These are phyloP conservation scores for Dichotomopilus funicola DNA, from an alignment of 2,329 filamentous ascomycete genomes.

Conservation along the genomic window DNA sequence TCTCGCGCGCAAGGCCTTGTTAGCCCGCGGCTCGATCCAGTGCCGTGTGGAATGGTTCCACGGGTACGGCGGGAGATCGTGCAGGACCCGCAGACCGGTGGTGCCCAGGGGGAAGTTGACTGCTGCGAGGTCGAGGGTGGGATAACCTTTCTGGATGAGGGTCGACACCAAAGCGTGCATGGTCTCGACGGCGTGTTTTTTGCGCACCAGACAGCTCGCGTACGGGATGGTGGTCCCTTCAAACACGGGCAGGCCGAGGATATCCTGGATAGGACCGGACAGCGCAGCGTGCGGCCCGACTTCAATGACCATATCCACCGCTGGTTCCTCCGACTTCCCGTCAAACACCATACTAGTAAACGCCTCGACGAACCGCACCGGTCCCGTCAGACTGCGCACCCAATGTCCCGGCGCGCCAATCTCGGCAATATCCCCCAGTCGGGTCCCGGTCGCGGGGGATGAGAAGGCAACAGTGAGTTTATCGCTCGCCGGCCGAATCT, in stretches of 20 bases:
- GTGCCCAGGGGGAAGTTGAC: constrained; percentile 28
- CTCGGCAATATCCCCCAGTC: constrained; percentile 12
- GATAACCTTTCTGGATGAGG: constrained; percentile 28
- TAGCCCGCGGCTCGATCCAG: constrained; percentile 34
- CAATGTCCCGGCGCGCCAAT: constrained; percentile 21
- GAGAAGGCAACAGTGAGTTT: constrained; percentile 19
- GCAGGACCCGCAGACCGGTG: constrained; percentile 25
- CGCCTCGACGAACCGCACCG: constrained; percentile 32
- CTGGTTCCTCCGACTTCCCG: constrained; percentile 14
- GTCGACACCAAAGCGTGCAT: constrained; percentile 27
- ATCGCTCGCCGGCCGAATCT: constrained; percentile 23
- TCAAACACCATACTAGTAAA: constrained; percentile 21
- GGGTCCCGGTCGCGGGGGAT: constrained; percentile 23
- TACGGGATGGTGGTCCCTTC: constrained; percentile 14
- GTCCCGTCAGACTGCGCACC: constrained; percentile 27
- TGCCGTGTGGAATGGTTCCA: constrained; percentile 40
- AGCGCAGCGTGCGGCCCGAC: constrained; percentile 33
- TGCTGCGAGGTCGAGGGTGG: constrained; percentile 26
- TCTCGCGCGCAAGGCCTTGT: constrained; percentile 30
- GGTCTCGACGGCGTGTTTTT: constrained; percentile 24
- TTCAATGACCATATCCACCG: constrained; percentile 28
- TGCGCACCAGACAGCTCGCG: constrained; percentile 17
- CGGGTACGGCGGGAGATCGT: constrained; percentile 38
- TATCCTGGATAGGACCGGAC: constrained; percentile 31
- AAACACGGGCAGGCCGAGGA: constrained; percentile 22